Percentiles rank a stretch among this genome's conserved stretches.
Conservation (phyloP, 192 early-diverging fungal genomes). For the Backusella australiensis region DNA sequence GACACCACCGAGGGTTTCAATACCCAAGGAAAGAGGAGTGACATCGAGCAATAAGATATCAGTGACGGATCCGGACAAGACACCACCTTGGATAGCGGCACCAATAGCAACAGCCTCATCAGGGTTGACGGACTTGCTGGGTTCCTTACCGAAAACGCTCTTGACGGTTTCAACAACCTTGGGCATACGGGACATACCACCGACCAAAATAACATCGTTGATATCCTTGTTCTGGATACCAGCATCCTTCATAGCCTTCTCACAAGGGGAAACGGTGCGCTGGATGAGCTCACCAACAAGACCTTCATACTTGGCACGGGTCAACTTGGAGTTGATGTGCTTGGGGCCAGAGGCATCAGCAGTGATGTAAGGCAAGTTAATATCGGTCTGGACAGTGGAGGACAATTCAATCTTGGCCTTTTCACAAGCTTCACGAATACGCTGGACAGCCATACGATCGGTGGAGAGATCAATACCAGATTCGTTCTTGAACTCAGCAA, state of each 20-base stretch:
- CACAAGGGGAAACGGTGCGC: conserved; percentile 83
- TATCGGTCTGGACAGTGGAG: conserved; percentile 86
- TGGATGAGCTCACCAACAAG: conserved; percentile 71
- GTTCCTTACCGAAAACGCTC: conserved; percentile 81
- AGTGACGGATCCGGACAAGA: conserved; percentile 87
- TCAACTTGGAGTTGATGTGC: conserved; percentile 91
- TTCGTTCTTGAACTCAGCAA: conserved; percentile 83
- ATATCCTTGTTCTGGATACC: conserved; percentile 71
- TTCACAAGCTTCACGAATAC: conserved; percentile 88
- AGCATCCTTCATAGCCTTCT: conserved; percentile 89
- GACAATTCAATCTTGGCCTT: conserved; percentile 95
- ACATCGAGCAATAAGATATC: conserved; percentile 94
- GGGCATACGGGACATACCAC: conserved; percentile 96
- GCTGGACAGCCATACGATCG: conserved; percentile 89
- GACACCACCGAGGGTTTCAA: conserved; percentile 94
- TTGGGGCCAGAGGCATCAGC: conserved; percentile 87
- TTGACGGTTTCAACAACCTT: conserved; percentile 91
- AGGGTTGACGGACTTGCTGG: conserved; percentile 93
- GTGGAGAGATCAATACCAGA: conserved; percentile 72
- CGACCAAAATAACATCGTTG: conserved; percentile 93
- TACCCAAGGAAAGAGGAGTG: conserved; percentile 93
- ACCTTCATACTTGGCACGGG: conserved; percentile 79
- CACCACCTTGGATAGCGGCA: conserved; percentile 95
- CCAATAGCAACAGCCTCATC: conserved; percentile 97
- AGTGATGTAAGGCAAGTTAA: conserved; percentile 96